Evolutionary conservation across 345 rosid species (phyloP).

Genomic region (Gossypium ekmanianum): DNA sequence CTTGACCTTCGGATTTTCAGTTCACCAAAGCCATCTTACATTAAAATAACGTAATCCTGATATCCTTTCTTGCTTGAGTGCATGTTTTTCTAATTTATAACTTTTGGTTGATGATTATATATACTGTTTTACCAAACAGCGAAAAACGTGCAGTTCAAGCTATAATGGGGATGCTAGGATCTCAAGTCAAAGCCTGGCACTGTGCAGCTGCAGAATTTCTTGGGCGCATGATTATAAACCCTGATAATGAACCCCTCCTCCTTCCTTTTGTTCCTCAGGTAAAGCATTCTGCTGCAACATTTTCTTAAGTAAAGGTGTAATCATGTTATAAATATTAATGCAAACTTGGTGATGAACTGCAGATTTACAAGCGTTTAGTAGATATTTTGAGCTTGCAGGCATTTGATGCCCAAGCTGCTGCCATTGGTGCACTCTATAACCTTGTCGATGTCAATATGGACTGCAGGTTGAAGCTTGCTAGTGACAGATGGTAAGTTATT

Average conservation of each 20-base stretch:
- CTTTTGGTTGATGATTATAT: conserved; percentile 15
- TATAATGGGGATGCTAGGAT: conserved; percentile 75
- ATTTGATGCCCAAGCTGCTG: conserved; percentile 91
- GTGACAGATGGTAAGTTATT: conserved; percentile 74
- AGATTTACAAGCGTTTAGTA: conserved; percentile 87
- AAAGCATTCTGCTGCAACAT: background rate
- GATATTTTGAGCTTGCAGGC: conserved; percentile 81
- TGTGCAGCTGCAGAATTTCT: conserved; percentile 93
- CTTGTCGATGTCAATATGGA: conserved; percentile 95
- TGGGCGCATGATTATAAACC: conserved; percentile 94
- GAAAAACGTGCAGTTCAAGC: conserved; percentile 92
- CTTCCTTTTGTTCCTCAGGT: conserved; percentile 89
- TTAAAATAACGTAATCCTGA: conserved; percentile 61
- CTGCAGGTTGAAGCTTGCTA: conserved; percentile 93
- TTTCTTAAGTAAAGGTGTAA: background rate
- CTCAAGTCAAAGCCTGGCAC: conserved; percentile 83
- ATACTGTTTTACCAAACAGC: conserved; percentile 40
- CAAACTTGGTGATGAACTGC: conserved; percentile 22
- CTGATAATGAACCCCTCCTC: conserved; percentile 93
- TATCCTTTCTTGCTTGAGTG: conserved; percentile 6
- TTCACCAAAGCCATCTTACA: conserved; percentile 70
- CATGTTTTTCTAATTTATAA: conserved; percentile 14
- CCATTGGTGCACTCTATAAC: conserved; percentile 92
- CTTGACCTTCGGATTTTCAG: conserved; percentile 95
- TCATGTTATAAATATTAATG: conserved; percentile 6